A percentile compares a stretch with the other conserved stretches of the same genome.
Conservation (phyloP, 108 stramenopile genomes). For the Nitzschia palea region DNA sequence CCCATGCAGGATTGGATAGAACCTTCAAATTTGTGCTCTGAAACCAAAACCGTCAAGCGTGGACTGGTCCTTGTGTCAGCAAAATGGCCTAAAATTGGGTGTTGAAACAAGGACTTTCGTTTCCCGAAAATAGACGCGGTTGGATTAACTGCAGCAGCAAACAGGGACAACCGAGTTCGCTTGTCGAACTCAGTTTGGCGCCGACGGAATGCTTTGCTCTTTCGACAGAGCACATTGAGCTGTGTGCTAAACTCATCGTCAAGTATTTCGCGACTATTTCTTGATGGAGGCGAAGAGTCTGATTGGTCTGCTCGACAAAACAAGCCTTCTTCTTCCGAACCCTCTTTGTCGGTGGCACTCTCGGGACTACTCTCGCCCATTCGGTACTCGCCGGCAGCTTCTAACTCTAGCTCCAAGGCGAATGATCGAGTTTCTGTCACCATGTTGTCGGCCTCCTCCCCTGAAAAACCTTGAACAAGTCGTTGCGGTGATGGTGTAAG, state of each 20-base stretch:
- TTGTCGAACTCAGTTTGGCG: constrained; percentile 40
- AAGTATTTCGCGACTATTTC: background rate
- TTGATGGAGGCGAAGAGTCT: constrained; percentile 6
- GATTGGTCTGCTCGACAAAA: background rate
- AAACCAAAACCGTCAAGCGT: background rate
- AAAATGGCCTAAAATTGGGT: background rate
- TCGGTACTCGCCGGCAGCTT: constrained; percentile 15
- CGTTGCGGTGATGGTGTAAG: too few relatives aligned
- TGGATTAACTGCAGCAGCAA: constrained; percentile 38
- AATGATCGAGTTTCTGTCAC: background rate
- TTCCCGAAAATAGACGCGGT: constrained; percentile 11
- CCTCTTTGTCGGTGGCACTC: background rate
- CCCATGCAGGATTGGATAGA: background rate
- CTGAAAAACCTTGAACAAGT: too few relatives aligned
- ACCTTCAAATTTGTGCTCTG: constrained; percentile 9
- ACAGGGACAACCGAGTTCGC: constrained; percentile 37
- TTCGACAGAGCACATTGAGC: background rate
- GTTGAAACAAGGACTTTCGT: constrained; percentile 33
- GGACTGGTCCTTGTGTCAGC: background rate
- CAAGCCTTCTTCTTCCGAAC: background rate
- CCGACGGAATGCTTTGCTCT: constrained; percentile 13
- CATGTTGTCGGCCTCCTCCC: background rate
- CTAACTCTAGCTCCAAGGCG: constrained; percentile 19
- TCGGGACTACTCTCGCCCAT: background rate
- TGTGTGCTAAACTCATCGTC: background rate